A percentile compares a stretch with the other conserved stretches of the same genome.
These are phyloP conservation scores for Pleurotus sapidus DNA, from an alignment of 768 basidiomycete genomes.

Conservation along the genomic window DNA sequence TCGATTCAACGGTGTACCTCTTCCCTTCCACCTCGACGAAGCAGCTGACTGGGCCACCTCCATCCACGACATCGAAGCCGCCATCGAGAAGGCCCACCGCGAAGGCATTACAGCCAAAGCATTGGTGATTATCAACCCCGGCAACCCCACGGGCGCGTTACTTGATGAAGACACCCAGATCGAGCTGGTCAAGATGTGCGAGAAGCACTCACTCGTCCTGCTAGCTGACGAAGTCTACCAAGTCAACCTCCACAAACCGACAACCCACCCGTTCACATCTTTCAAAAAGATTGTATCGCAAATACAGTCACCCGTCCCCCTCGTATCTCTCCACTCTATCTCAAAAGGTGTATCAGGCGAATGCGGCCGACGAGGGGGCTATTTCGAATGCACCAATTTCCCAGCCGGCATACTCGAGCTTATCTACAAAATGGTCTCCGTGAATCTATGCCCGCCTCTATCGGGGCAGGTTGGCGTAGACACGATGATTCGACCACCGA, in stretches of 20 bases:
- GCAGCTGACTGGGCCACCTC: constrained; percentile 80
- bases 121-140: constrained; percentile 97
- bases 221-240: constrained; percentile 99
- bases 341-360: constrained; percentile 96
- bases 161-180: constrained; percentile 71
- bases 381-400: constrained; percentile 91
- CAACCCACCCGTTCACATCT: constrained; percentile 76
- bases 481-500: constrained; percentile 88
- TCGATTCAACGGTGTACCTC: constrained; percentile 70
- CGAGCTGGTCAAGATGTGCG: constrained; percentile 79
- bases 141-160: constrained; percentile 93
- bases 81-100: constrained; percentile 61
- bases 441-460: constrained; percentile 86
- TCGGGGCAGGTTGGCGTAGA: constrained; percentile 94
- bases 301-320: constrained; percentile 68
- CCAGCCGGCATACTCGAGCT: constrained; percentile 72
- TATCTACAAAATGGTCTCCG: constrained; percentile 95
- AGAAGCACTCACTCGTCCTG: constrained; percentile 80
- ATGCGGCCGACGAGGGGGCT: constrained; percentile 96
- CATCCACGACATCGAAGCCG: constrained; percentile 57
- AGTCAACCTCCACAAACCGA: constrained; percentile 74
- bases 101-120: constrained; percentile 71
- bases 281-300: constrained; percentile 87
- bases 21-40: constrained; percentile 92
- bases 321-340: constrained; percentile 96